Evolutionary conservation across 768 basidiomycete genomes (phyloP).

Genomic region (Rhizopogon salebrosus): DNA sequence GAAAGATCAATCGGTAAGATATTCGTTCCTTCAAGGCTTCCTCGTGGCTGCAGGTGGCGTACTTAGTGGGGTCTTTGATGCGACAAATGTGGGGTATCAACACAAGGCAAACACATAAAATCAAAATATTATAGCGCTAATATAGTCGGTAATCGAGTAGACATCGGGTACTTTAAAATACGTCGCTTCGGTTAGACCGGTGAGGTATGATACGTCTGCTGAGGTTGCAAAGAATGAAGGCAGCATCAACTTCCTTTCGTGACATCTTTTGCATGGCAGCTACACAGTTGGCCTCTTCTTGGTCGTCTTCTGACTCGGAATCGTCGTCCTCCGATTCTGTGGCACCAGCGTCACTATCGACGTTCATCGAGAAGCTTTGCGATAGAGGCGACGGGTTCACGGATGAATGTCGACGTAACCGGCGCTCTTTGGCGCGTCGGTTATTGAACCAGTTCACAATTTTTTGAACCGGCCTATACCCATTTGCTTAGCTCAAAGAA

Average conservation of each 20-base stretch:
- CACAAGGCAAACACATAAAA: not conserved
- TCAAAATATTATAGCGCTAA: not conserved
- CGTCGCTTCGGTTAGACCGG: too few relatives aligned
- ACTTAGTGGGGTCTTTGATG: not conserved
- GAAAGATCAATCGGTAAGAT: too few relatives aligned
- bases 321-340: not conserved
- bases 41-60: not conserved
- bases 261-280: not conserved
- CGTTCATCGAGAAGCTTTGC: not conserved
- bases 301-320: not conserved
- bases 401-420: not conserved
- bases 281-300: not conserved
- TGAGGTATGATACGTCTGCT: not conserved
- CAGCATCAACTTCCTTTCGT: not conserved
- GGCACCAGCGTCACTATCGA: not conserved
- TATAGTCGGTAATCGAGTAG: not conserved
- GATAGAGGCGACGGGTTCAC: not conserved
- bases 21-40: not conserved
- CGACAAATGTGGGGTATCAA: not conserved
- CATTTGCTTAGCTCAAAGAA: not conserved
- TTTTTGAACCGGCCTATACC: not conserved
- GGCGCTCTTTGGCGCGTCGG: not conserved
- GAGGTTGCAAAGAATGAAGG: not conserved
- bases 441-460: slow-evolving; percentile 1
- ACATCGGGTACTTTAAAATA: not conserved